Conservation (phyloP, 345 rosid genomes). For the Triadica sebifera region DNA sequence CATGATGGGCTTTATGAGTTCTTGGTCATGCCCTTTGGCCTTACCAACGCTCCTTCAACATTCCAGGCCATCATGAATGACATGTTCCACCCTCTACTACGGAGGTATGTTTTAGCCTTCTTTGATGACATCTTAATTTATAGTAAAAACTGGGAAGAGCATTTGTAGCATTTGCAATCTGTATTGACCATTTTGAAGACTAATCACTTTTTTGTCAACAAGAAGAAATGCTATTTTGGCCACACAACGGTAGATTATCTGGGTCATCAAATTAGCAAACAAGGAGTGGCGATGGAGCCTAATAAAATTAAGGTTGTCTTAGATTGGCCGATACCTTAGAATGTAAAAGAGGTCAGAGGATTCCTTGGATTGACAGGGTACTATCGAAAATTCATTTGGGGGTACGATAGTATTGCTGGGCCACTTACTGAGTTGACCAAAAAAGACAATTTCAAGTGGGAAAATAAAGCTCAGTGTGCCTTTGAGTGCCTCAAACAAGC, state of each 20-base stretch:
- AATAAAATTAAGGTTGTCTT: neutral
- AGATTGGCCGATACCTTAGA: neutral
- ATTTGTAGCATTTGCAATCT: neutral
- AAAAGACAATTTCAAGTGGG: neutral
- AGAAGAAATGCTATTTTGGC: neutral
- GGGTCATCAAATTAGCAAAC: neutral
- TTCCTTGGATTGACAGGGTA: neutral
- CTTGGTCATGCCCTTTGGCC: neutral
- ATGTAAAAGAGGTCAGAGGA: neutral
- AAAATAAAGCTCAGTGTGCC: neutral
- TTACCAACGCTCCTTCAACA: neutral
- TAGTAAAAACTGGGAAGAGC: neutral
- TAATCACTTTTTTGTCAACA: neutral
- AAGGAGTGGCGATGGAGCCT: neutral
- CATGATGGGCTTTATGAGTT: neutral
- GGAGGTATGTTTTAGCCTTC: neutral
- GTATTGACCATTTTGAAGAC: neutral
- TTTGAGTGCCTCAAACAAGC: neutral
- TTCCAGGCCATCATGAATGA: neutral
- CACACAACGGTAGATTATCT: neutral
- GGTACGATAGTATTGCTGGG: neutral
- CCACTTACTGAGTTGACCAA: neutral
- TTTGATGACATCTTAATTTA: neutral
- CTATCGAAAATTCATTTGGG: neutral
- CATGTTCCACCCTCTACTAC: neutral